A percentile compares a stretch with the other conserved stretches of the same genome.
phyloP scores from a whole-genome alignment of 2,329 filamentous ascomycete genomes.

The Alternaria angustiovoidea region DNA sequence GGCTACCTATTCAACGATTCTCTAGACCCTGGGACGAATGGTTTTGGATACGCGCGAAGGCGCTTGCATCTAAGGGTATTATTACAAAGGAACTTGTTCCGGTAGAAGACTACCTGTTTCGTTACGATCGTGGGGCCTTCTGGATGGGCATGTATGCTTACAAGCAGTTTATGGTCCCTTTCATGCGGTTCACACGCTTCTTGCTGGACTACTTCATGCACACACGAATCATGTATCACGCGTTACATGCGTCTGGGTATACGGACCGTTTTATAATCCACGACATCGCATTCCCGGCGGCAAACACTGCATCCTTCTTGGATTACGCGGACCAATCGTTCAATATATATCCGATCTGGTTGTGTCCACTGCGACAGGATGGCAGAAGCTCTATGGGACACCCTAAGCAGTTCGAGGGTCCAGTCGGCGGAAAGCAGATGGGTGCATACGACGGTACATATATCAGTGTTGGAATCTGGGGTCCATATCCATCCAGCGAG shows the following conservation, averaged over 20 bases:
- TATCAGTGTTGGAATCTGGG: slow-evolving; percentile 71
- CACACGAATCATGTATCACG: slow-evolving; percentile 69
- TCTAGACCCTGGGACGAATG: slow-evolving; percentile 69
- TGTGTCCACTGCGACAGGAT: slow-evolving; percentile 60
- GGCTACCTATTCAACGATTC: slow-evolving; percentile 55
- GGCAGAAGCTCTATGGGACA: slow-evolving; percentile 43
- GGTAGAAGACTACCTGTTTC: slow-evolving; percentile 65
- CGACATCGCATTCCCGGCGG: slow-evolving; percentile 67
- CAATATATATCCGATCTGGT: slow-evolving; percentile 65
- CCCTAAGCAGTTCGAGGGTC: slow-evolving; percentile 21
- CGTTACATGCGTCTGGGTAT: slow-evolving; percentile 66
- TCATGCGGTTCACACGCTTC: slow-evolving; percentile 65
- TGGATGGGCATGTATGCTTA: slow-evolving; percentile 70
- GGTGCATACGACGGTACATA: slow-evolving; percentile 30
- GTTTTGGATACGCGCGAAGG: slow-evolving; percentile 73
- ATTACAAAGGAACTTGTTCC: slow-evolving; percentile 54
- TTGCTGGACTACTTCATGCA: slow-evolving; percentile 68
- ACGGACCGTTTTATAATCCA: slow-evolving; percentile 67
- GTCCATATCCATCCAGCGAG: slow-evolving; percentile 68
- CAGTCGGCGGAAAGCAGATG: slow-evolving; percentile 10
- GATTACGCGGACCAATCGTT: slow-evolving; percentile 59
- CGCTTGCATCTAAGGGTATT: slow-evolving; percentile 13
- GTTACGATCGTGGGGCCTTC: slow-evolving; percentile 70
- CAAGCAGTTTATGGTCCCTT: slow-evolving; percentile 66
- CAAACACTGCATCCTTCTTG: slow-evolving; percentile 60